phyloP scores from a whole-genome alignment of 495 filamentous ascomycete genomes.

The Aspergillus cristatus region DNA sequence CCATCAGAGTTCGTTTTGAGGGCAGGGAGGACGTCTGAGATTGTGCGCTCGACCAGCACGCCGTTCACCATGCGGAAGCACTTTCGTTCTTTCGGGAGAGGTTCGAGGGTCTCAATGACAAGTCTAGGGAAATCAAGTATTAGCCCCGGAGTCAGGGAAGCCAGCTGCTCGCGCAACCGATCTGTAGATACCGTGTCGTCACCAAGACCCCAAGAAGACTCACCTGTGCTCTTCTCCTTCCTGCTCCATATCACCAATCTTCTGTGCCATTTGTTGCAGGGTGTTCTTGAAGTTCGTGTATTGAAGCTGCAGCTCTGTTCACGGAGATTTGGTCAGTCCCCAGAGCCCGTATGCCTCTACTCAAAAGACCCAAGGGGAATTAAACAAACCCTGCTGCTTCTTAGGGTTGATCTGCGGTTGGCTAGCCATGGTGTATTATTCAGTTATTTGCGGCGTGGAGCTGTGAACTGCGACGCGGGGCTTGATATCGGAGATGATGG shows the following conservation, averaged over 20 bases:
- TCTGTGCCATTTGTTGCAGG: slow-evolving; percentile 85
- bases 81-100: slow-evolving; percentile 77
- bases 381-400: slow-evolving; percentile 72
- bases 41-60: slow-evolving; percentile 86
- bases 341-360: slow-evolving; percentile 3
- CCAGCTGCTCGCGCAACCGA: too few relatives aligned
- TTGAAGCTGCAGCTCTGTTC: slow-evolving; percentile 79
- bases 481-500: slow-evolving; percentile 6
- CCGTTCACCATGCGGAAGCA: slow-evolving; percentile 99
- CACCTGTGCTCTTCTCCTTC: slow-evolving; percentile 98
- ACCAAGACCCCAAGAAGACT: slow-evolving; percentile 17
- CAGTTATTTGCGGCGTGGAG: slow-evolving; percentile 18
- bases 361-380: slow-evolving; percentile 5
- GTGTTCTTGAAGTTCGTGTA: slow-evolving; percentile 95
- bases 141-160: too few relatives aligned
- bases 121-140: slow-evolving; percentile 48
- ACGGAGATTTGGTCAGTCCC: slow-evolving; percentile 8
- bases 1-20: slow-evolving; percentile 93
- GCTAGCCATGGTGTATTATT: slow-evolving; percentile 30
- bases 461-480: slow-evolving; percentile 29
- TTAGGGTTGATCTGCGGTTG: slow-evolving; percentile 45
- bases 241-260: slow-evolving; percentile 95
- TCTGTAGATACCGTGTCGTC: too few relatives aligned
- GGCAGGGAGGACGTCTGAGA: slow-evolving; percentile 82
- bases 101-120: slow-evolving; percentile 86